Conservation (phyloP, 2,329 filamentous ascomycete species). For the Neopestalotiopsis clavispora region DNA sequence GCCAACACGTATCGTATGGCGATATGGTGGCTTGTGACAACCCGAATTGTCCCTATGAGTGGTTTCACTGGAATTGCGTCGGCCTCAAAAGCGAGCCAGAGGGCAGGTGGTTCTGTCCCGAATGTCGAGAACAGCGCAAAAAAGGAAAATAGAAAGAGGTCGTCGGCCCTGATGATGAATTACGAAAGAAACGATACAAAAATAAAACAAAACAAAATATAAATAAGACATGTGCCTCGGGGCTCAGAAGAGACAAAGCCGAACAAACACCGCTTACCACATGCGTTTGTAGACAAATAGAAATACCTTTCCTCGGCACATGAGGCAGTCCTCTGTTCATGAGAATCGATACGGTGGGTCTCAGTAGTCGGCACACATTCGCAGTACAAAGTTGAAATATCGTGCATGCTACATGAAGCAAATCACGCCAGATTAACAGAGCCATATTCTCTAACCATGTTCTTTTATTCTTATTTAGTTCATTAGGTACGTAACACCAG, state of each 20-base stretch:
- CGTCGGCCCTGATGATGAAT: not conserved
- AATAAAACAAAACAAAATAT: not conserved
- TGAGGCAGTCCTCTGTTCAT: too few species aligned
- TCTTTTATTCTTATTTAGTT: conserved; percentile 13
- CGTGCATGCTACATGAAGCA: not conserved
- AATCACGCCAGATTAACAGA: not conserved
- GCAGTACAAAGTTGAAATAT: not conserved
- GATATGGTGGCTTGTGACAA: conserved; percentile 93
- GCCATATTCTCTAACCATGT: not conserved
- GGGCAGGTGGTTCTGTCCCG: conserved; percentile 71
- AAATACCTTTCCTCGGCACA: too few species aligned
- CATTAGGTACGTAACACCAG: conserved; percentile 16
- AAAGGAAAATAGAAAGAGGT: conserved; percentile 33
- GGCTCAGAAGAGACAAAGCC: not conserved
- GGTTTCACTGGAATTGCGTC: conserved; percentile 85
- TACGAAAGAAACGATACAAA: not conserved
- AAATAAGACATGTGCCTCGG: not conserved
- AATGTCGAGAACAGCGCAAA: conserved; percentile 60
- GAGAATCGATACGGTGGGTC: too few species aligned
- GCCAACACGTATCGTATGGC: conserved; percentile 82
- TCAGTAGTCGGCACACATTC: too few species aligned
- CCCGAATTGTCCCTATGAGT: conserved; percentile 79
- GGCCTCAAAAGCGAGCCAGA: conserved; percentile 71
- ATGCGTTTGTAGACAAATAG: not conserved
- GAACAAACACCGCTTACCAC: not conserved